A percentile compares a stretch with the other conserved stretches of the same genome.
Evolutionary conservation across 2,329 filamentous ascomycete species (phyloP).

Genomic region (Emericellopsis atlantica): DNA sequence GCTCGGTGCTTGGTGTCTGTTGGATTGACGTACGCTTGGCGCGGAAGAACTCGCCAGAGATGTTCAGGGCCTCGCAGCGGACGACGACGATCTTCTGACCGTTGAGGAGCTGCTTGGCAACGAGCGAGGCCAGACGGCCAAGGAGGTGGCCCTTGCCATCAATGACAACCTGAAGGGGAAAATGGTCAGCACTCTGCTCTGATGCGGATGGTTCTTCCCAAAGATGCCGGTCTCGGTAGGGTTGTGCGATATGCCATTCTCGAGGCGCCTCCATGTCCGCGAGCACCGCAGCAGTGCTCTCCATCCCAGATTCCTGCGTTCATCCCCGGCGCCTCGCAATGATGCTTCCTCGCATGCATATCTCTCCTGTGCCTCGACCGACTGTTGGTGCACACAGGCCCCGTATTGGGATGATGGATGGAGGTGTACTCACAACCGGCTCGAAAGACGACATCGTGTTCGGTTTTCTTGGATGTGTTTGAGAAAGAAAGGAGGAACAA

Average conservation of each 20-base stretch:
- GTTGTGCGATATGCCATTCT: not conserved
- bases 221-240: not conserved
- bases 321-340: not conserved
- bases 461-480: constrained; percentile 15
- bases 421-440: constrained; percentile 48
- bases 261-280: not conserved
- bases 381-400: too few species aligned
- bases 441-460: constrained; percentile 57
- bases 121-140: constrained; percentile 93
- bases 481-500: constrained; percentile 16
- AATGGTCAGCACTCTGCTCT: constrained; percentile 1
- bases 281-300: not conserved
- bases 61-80: constrained; percentile 98
- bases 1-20: not conserved
- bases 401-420: constrained; percentile 3
- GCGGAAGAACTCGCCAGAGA: constrained; percentile 99
- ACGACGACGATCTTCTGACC: constrained; percentile 99
- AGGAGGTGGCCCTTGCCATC: constrained; percentile 99
- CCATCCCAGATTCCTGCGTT: not conserved
- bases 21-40: constrained; percentile 80
- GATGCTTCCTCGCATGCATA: not conserved
- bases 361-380: too few species aligned
- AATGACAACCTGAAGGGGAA: constrained; percentile 67
- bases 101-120: constrained; percentile 97
- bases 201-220: not conserved